These are phyloP conservation scores for Blastobotrys indianensis DNA, from an alignment of 1,139 yeast species.

Conservation along the genomic window DNA sequence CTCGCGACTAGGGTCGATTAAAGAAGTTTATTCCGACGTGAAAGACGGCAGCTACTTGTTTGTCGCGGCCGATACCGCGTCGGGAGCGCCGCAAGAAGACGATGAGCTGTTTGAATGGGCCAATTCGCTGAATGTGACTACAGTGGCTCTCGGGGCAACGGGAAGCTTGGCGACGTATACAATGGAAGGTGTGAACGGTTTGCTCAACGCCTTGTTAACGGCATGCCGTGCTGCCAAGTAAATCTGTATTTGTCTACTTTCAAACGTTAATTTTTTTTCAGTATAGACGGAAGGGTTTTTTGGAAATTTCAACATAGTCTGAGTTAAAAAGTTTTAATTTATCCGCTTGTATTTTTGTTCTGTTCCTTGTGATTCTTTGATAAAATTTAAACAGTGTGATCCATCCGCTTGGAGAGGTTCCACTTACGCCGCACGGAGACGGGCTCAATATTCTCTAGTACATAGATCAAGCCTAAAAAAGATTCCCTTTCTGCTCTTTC, in stretches of 20 bases:
- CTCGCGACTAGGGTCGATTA: conserved; percentile 23
- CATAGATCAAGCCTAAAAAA: no score
- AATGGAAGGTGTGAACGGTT: conserved; percentile 72
- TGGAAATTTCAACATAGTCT: no score
- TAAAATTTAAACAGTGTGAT: no score
- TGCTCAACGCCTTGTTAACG: conserved; percentile 38
- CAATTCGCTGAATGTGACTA: conserved; percentile 39
- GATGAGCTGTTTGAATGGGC: conserved; percentile 65
- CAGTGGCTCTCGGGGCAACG: conserved; percentile 57
- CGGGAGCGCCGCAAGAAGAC: conserved; percentile 44
- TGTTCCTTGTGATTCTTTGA: no score
- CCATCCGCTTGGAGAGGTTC: no score
- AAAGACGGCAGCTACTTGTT: conserved; percentile 16
- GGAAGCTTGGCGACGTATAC: conserved; percentile 62
- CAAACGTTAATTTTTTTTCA: no score
- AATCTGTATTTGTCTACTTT: background rate
- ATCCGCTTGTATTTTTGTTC: no score
- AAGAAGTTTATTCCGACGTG: conserved; percentile 18
- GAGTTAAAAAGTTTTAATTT: no score
- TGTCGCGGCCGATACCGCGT: conserved; percentile 50
- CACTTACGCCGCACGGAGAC: no score
- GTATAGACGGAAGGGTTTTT: no score
- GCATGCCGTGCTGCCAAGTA: conserved; percentile 5
- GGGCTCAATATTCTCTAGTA: no score
- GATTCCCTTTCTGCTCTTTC: no score